phyloP scores from a whole-genome alignment of 148 eudicot genomes.

The Diospyros kaki region DNA sequence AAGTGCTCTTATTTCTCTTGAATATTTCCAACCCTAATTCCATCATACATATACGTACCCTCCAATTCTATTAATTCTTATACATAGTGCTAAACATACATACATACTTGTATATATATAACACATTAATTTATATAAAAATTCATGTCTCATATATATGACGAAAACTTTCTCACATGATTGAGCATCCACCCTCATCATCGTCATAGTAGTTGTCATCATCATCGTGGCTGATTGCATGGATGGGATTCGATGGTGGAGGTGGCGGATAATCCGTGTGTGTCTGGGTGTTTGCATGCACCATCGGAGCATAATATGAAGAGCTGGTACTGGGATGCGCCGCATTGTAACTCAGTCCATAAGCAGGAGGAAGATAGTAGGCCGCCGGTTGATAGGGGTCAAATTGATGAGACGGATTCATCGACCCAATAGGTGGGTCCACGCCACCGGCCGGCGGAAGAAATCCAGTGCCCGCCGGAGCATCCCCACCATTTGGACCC shows the following conservation, averaged over 20 bases:
- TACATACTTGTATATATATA: neutral
- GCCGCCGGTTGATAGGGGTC: conserved; percentile 13
- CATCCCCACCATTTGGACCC: conserved; percentile 12
- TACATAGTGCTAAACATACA: neutral
- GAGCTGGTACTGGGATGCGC: conserved; percentile 25
- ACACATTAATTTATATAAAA: neutral
- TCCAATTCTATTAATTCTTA: neutral
- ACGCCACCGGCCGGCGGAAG: neutral
- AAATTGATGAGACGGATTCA: conserved; percentile 22
- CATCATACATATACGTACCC: neutral
- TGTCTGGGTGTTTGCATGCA: conserved; percentile 12
- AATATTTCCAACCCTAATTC: neutral
- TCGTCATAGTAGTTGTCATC: conserved; percentile 18
- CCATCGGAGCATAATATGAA: conserved; percentile 27
- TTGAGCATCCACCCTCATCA: conserved; percentile 33
- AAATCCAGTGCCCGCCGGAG: conserved; percentile 16
- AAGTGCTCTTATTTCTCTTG: neutral
- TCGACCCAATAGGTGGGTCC: conserved; percentile 12
- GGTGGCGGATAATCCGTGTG: conserved; percentile 15
- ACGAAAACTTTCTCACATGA: conserved; percentile 22
- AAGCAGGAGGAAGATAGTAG: conserved; percentile 27
- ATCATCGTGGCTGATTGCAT: neutral
- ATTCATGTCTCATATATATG: neutral
- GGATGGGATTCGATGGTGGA: conserved; percentile 18
- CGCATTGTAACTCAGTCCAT: conserved; percentile 40